Conservation (phyloP, 495 filamentous ascomycete genomes). For the Neurospora sp. region DNA sequence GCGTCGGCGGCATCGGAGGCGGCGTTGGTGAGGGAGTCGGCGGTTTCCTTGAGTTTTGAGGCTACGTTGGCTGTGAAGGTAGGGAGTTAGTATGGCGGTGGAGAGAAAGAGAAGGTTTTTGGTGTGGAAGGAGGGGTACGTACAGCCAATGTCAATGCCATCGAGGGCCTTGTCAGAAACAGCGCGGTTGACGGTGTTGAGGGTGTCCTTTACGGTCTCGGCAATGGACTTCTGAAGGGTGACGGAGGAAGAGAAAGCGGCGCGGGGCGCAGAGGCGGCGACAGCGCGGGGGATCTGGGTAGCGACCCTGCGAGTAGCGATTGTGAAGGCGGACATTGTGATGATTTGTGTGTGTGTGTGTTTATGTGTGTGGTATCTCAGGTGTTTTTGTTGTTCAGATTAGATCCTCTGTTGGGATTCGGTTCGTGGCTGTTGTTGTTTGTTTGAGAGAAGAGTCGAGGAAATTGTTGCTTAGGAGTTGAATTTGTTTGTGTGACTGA, state of each 20-base stretch:
- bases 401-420: background rate
- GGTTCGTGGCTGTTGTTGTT: background rate
- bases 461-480: background rate
- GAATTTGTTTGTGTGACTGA: background rate
- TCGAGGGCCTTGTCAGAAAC: conserved; percentile 46
- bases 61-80: conserved; percentile 29
- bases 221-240: conserved; percentile 31
- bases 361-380: too few relatives aligned
- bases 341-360: conserved; percentile 5
- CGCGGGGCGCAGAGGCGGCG: conserved; percentile 18
- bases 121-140: conserved; percentile 7
- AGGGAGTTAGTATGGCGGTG: conserved; percentile 3
- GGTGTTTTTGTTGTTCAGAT: background rate
- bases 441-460: background rate
- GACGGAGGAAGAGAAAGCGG: conserved; percentile 34
- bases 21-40: conserved; percentile 11
- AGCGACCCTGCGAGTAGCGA: conserved; percentile 26
- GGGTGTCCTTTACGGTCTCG: conserved; percentile 40
- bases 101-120: background rate
- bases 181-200: conserved; percentile 41
- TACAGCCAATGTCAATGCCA: conserved; percentile 43
- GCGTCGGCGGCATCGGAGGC: background rate
- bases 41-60: conserved; percentile 33
- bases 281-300: conserved; percentile 15
- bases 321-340: conserved; percentile 42